A percentile compares a stretch with the other conserved stretches of the same genome.
Evolutionary conservation across 176 grass and related monocot species (phyloP).

Genomic region (Poa annua): DNA sequence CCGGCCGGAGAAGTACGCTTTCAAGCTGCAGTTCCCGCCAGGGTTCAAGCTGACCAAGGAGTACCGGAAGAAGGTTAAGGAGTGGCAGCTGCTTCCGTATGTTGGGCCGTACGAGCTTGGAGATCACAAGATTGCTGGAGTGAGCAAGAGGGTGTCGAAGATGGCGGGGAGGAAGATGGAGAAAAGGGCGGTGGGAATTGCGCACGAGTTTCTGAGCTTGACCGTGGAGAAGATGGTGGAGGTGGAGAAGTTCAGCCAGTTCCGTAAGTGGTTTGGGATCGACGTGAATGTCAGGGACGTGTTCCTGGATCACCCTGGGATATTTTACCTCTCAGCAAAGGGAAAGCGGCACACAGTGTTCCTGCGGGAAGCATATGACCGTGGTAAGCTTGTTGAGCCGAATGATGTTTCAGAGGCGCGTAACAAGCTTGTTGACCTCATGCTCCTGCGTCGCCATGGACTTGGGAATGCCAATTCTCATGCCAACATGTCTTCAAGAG

Average conservation of each 20-base stretch:
- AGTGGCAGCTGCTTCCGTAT: slow-evolving; percentile 69
- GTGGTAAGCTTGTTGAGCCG: slow-evolving; percentile 57
- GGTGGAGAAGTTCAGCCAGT: slow-evolving; percentile 94
- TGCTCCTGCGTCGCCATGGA: slow-evolving; percentile 69
- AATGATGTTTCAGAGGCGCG: slow-evolving; percentile 82
- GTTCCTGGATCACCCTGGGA: slow-evolving; percentile 90
- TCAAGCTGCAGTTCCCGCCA: slow-evolving; percentile 74
- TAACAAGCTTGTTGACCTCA: slow-evolving; percentile 66
- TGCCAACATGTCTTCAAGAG: slow-evolving; percentile 32
- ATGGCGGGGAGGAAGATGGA: slow-evolving; percentile 63
- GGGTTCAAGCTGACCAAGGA: slow-evolving; percentile 68
- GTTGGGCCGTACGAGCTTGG: slow-evolving; percentile 46
- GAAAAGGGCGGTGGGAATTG: slow-evolving; percentile 84
- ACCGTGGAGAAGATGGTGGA: slow-evolving; percentile 94
- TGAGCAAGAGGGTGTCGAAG: slow-evolving; percentile 45
- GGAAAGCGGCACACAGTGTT: slow-evolving; percentile 76
- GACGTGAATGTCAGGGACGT: slow-evolving; percentile 82
- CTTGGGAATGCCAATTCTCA: slow-evolving; percentile 54
- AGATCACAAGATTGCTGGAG: neutral
- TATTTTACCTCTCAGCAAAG: slow-evolving; percentile 89
- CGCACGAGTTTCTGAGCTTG: slow-evolving; percentile 86
- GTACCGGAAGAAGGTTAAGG: slow-evolving; percentile 62
- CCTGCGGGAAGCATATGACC: slow-evolving; percentile 75
- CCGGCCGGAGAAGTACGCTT: slow-evolving; percentile 53
- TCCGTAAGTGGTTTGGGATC: slow-evolving; percentile 84